phyloP scores from a whole-genome alignment of 2,329 filamentous ascomycete species.

The Ophiostoma tasmaniense region DNA sequence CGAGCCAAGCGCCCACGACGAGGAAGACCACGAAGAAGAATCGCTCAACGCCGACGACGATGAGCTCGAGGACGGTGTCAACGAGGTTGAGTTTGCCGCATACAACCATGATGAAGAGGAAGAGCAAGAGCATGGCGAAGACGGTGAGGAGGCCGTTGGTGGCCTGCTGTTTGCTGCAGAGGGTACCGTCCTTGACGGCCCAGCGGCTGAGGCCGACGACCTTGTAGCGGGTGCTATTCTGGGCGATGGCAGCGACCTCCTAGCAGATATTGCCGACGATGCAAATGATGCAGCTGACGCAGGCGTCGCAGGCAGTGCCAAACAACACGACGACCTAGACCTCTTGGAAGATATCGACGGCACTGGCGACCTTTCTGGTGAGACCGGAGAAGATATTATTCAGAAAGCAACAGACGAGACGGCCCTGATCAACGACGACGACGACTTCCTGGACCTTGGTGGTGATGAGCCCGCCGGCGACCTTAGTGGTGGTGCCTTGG shows the following conservation, averaged over 20 bases:
- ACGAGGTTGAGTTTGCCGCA: slow-evolving; percentile 10
- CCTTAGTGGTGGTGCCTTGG: neutral
- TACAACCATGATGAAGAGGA: slow-evolving; percentile 9
- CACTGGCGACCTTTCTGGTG: neutral
- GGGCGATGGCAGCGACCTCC: neutral
- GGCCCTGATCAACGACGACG: slow-evolving; percentile 7
- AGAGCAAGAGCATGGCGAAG: slow-evolving; percentile 14
- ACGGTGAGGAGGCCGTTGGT: slow-evolving; percentile 7
- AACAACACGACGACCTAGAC: slow-evolving; percentile 15
- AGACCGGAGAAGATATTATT: slow-evolving; percentile 10
- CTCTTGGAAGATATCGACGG: slow-evolving; percentile 14
- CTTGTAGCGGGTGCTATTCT: neutral
- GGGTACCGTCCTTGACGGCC: neutral
- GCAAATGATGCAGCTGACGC: neutral
- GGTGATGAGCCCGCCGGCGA: slow-evolving; percentile 12
- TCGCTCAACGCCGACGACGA: slow-evolving; percentile 12
- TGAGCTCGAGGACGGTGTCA: slow-evolving; percentile 14
- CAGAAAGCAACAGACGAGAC: neutral
- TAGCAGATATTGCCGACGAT: neutral
- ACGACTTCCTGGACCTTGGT: slow-evolving; percentile 19
- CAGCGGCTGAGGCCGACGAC: slow-evolving; percentile 5
- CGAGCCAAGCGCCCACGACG: neutral
- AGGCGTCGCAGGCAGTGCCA: neutral
- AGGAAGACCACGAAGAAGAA: slow-evolving; percentile 9
- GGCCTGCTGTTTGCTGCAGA: slow-evolving; percentile 1